Percentiles rank a stretch among this genome's conserved stretches.
Conservation (phyloP, 306 rosid species). For the Cicer pinnatifidum region DNA sequence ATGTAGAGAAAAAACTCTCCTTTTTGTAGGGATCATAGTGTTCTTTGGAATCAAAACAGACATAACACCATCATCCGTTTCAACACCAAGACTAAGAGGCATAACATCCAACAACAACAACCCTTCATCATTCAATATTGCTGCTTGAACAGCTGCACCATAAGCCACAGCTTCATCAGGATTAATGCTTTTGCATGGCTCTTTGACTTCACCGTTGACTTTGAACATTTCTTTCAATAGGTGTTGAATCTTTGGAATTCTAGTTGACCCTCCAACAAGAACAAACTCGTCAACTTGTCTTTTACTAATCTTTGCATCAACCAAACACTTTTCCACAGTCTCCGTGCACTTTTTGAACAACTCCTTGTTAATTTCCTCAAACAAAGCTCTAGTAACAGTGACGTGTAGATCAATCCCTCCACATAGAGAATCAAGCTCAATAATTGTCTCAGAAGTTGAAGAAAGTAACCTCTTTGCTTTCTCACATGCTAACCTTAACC, state of each 20-base stretch:
- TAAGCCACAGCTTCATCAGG: slow-evolving; percentile 55
- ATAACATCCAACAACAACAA: slow-evolving; percentile 49
- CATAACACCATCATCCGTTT: slow-evolving; percentile 45
- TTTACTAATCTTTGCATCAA: slow-evolving; percentile 44
- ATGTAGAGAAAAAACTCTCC: slow-evolving; percentile 37
- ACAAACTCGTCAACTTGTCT: slow-evolving; percentile 49
- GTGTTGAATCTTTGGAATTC: slow-evolving; percentile 53
- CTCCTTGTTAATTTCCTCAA: slow-evolving; percentile 51
- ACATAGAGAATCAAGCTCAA: slow-evolving; percentile 47
- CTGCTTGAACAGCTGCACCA: slow-evolving; percentile 57
- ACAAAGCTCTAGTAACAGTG: slow-evolving; percentile 44
- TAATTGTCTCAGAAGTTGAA: slow-evolving; percentile 39
- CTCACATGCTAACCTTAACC: slow-evolving; percentile 50
- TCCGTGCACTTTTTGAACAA: slow-evolving; percentile 51
- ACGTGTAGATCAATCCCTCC: slow-evolving; percentile 47
- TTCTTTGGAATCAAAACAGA: slow-evolving; percentile 51
- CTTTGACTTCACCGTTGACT: slow-evolving; percentile 34
- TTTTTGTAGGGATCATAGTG: slow-evolving; percentile 49
- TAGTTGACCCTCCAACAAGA: slow-evolving; percentile 56
- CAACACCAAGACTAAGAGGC: slow-evolving; percentile 52
- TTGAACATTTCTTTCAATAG: slow-evolving; percentile 49
- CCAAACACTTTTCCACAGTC: slow-evolving; percentile 46
- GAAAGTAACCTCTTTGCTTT: slow-evolving; percentile 55
- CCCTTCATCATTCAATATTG: slow-evolving; percentile 44
- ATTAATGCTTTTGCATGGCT: slow-evolving; percentile 57